Conservation (phyloP, 2,329 filamentous ascomycete species). For the Calonectria pauciramosa region DNA sequence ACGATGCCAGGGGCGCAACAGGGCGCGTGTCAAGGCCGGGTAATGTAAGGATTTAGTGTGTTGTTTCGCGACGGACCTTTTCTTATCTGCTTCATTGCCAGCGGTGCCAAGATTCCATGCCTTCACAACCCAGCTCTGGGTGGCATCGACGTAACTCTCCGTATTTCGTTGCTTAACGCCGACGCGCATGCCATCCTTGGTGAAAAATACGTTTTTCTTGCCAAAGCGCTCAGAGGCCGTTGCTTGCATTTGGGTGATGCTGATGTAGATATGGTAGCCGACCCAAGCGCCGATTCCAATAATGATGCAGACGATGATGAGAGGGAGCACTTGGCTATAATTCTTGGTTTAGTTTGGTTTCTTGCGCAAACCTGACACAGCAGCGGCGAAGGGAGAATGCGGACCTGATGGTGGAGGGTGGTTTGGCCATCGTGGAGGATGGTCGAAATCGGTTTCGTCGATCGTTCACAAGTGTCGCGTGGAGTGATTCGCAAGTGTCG, state of each 20-base stretch:
- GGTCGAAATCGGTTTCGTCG: neutral
- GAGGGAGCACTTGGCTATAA: conserved; percentile 73
- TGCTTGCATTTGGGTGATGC: conserved; percentile 74
- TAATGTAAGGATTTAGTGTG: too few species aligned
- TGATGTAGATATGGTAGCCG: conserved; percentile 80
- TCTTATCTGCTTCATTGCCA: conserved; percentile 31
- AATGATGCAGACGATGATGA: conserved; percentile 76
- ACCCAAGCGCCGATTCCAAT: conserved; percentile 73
- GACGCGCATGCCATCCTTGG: conserved; percentile 80
- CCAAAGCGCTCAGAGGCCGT: conserved; percentile 79
- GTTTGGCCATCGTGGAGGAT: conserved; percentile 34
- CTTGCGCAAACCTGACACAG: neutral
- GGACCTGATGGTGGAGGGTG: conserved; percentile 43
- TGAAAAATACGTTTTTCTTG: conserved; percentile 81
- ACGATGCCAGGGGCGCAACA: neutral
- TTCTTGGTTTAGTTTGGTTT: conserved; percentile 16
- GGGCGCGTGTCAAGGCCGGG: neutral
- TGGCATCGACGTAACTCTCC: conserved; percentile 81
- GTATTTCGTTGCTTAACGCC: conserved; percentile 77
- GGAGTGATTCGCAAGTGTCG: neutral
- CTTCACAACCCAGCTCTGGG: conserved; percentile 77
- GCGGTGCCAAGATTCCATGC: conserved; percentile 71
- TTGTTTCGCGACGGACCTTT: conserved; percentile 8
- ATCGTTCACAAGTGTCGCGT: conserved; percentile 8
- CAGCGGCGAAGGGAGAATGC: neutral